phyloP scores from a whole-genome alignment of 345 rosid genomes.

The Eucalyptus leucophloia region DNA sequence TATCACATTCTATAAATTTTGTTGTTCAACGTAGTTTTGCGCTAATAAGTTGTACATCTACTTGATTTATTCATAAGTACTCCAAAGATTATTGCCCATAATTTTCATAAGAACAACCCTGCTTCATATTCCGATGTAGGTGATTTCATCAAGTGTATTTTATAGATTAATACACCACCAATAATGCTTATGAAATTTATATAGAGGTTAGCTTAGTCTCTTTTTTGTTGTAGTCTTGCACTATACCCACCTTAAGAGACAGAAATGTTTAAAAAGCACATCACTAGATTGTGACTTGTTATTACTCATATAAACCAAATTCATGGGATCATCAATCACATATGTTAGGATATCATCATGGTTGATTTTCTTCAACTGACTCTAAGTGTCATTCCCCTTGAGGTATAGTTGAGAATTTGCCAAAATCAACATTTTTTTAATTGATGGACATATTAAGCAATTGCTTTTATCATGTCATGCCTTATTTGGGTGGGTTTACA shows the following conservation, averaged over 20 bases:
- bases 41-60: fast-evolving
- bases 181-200: background rate
- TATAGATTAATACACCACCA: background rate
- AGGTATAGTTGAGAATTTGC: too few relatives aligned
- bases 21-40: fast-evolving
- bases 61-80: background rate
- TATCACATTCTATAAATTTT: background rate
- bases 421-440: background rate
- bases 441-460: background rate
- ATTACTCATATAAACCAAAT: background rate
- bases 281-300: background rate
- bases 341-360: too few relatives aligned
- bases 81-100: background rate
- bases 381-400: background rate
- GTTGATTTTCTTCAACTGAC: background rate
- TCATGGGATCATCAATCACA: background rate
- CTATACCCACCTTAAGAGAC: background rate
- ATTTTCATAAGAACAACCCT: background rate
- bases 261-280: too few relatives aligned
- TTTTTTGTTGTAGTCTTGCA: background rate
- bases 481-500: fast-evolving
- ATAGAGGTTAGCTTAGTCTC: background rate
- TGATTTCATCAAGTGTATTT: background rate
- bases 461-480: background rate
- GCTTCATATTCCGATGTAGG: background rate